These are phyloP conservation scores for Neotropicomus parvogracilis DNA, from an alignment of 1,284 basidiomycete species.

Conservation along the genomic window DNA sequence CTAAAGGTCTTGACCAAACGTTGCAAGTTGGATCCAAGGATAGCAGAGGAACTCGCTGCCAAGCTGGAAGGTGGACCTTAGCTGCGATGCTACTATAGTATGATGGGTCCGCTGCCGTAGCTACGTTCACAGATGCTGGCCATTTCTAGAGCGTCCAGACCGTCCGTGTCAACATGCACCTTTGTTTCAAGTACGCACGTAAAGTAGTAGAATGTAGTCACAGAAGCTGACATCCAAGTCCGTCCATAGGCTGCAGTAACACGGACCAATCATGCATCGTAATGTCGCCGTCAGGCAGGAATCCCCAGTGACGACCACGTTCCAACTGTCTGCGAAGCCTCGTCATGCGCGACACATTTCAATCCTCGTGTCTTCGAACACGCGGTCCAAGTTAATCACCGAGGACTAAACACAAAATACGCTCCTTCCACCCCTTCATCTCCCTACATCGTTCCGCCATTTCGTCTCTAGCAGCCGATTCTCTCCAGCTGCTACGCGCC, in stretches of 20 bases:
- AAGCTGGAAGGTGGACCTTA: slow-evolving; percentile 12
- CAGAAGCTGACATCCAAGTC: no score
- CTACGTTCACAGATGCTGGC: neutral
- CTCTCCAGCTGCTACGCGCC: neutral
- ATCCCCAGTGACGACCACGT: no score
- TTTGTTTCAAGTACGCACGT: neutral
- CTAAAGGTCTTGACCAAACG: slow-evolving; percentile 28
- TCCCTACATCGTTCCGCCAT: neutral
- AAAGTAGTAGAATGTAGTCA: no score
- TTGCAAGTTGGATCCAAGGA: slow-evolving; percentile 21
- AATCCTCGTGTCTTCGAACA: slow-evolving; percentile 22
- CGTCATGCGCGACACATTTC: slow-evolving; percentile 1
- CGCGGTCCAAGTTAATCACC: slow-evolving; percentile 25
- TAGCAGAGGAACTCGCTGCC: slow-evolving; percentile 21
- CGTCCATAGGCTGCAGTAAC: no score
- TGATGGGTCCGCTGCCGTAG: neutral
- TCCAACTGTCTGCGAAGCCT: slow-evolving; percentile 7
- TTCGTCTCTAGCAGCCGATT: neutral
- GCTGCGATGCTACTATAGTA: neutral
- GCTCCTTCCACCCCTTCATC: neutral
- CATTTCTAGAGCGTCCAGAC: slow-evolving; percentile 1
- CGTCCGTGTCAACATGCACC: slow-evolving; percentile 9
- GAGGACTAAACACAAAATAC: slow-evolving; percentile 26
- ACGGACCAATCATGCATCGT: no score
- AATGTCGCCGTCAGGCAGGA: no score